phyloP scores from a whole-genome alignment of 768 basidiomycete species.

The Clitopilus hobsonii region DNA sequence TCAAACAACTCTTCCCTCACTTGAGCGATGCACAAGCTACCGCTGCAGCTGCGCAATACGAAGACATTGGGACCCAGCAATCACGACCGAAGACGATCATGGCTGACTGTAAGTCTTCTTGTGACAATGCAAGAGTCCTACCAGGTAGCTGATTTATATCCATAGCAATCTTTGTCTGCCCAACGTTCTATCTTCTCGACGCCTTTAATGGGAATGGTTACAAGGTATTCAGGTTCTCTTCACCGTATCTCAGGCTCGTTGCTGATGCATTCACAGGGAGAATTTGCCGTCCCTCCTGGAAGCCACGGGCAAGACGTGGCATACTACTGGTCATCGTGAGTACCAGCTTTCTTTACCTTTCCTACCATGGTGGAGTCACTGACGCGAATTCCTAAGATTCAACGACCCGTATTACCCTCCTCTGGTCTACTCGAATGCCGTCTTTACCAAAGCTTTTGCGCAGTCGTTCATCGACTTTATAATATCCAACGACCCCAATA shows the following conservation, averaged over 20 bases:
- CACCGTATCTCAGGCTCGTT: not conserved
- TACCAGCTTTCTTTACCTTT: no score
- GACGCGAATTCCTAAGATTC: not conserved
- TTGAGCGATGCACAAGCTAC: conserved; percentile 21
- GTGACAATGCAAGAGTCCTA: not conserved
- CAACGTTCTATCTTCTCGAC: conserved; percentile 32
- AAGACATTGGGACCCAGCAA: conserved; percentile 24
- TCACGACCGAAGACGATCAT: conserved; percentile 29
- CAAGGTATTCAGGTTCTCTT: conserved; percentile 20
- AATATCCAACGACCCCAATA: conserved; percentile 21
- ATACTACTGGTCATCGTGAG: conserved; percentile 41
- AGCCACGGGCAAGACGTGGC: conserved; percentile 29
- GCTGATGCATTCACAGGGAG: conserved; percentile 20
- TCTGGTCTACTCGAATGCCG: conserved; percentile 22
- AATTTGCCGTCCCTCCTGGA: conserved; percentile 39
- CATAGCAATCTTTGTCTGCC: conserved; percentile 40
- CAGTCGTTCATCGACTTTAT: conserved; percentile 31
- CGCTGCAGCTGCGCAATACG: conserved; percentile 22
- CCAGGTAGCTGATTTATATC: not conserved
- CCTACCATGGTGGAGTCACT: not conserved
- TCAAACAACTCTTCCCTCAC: conserved; percentile 33
- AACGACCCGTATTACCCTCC: not conserved
- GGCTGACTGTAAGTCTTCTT: conserved; percentile 30
- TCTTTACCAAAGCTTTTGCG: conserved; percentile 29
- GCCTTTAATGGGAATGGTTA: conserved; percentile 25